Conservation (phyloP, 2,329 filamentous ascomycete genomes). For the Fusarium lateritium region DNA sequence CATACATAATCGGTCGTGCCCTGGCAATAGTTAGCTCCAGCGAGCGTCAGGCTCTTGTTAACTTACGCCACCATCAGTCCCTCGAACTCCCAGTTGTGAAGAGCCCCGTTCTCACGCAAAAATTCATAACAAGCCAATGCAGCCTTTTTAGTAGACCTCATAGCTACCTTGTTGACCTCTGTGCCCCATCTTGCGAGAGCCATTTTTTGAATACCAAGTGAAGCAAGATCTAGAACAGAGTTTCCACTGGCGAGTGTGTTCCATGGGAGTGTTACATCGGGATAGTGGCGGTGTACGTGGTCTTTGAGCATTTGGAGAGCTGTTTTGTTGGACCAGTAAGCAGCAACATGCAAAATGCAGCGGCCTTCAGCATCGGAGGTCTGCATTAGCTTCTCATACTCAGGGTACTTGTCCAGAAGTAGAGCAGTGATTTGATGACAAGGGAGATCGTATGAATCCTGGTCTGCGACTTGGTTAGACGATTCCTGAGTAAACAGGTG, state of each 20-base stretch:
- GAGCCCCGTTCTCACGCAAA: background rate
- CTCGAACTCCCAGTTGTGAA: background rate
- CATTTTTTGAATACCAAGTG: background rate
- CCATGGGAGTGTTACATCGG: accelerated
- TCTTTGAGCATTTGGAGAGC: conserved; percentile 6
- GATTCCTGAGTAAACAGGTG: no score
- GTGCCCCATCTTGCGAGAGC: accelerated
- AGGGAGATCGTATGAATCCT: background rate
- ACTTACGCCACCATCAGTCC: conserved; percentile 7
- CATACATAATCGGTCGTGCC: background rate
- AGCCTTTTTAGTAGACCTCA: background rate
- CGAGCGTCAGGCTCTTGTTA: no score
- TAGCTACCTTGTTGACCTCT: background rate
- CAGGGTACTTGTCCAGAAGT: background rate
- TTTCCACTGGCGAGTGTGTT: background rate
- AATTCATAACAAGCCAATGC: background rate
- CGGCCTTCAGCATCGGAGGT: background rate
- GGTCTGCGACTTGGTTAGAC: background rate
- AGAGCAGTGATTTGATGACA: background rate
- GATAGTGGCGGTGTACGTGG: background rate
- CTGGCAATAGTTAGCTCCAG: background rate
- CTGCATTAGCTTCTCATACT: accelerated
- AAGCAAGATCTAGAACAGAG: background rate
- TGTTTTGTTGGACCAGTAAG: background rate
- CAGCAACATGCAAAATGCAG: background rate